Percentiles rank a stretch among this genome's conserved stretches.
Conservation (phyloP, 805 yeast genomes). For the Candida loeiensis region DNA sequence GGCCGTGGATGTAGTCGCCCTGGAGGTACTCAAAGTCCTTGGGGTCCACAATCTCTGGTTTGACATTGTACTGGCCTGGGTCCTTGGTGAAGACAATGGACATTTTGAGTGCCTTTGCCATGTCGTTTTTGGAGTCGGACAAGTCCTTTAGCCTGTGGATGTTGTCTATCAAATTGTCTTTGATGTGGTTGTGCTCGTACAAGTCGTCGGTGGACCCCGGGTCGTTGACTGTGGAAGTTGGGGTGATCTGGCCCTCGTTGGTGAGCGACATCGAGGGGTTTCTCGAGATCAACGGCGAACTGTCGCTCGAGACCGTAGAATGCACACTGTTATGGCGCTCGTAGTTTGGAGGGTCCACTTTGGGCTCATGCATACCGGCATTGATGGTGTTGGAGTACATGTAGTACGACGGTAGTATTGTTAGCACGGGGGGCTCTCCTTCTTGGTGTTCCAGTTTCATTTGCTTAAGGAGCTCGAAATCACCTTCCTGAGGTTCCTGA, state of each 20-base stretch:
- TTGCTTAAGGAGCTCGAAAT: too few species aligned
- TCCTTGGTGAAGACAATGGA: constrained; percentile 32
- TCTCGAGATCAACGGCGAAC: constrained; percentile 3
- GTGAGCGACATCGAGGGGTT: background rate
- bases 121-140: constrained; percentile 26
- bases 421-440: background rate
- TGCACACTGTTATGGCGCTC: constrained; percentile 6
- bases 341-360: constrained; percentile 20
- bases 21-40: constrained; percentile 30
- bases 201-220: background rate
- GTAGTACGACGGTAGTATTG: constrained; percentile 38
- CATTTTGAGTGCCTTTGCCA: constrained; percentile 25
- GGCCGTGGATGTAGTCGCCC: constrained; percentile 38
- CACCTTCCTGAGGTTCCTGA: too few species aligned
- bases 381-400: constrained; percentile 26
- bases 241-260: background rate
- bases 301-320: constrained; percentile 2
- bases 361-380: constrained; percentile 3
- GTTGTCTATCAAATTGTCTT: constrained; percentile 37
- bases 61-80: constrained; percentile 31
- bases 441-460: too few species aligned
- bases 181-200: constrained; percentile 13
- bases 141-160: constrained; percentile 31
- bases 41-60: constrained; percentile 30
- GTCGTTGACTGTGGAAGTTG: background rate